Percentiles rank a stretch among this genome's conserved stretches.
These are phyloP conservation scores for Fusarium sp. DNA, from an alignment of 2,329 filamentous ascomycete genomes.

Conservation along the genomic window DNA sequence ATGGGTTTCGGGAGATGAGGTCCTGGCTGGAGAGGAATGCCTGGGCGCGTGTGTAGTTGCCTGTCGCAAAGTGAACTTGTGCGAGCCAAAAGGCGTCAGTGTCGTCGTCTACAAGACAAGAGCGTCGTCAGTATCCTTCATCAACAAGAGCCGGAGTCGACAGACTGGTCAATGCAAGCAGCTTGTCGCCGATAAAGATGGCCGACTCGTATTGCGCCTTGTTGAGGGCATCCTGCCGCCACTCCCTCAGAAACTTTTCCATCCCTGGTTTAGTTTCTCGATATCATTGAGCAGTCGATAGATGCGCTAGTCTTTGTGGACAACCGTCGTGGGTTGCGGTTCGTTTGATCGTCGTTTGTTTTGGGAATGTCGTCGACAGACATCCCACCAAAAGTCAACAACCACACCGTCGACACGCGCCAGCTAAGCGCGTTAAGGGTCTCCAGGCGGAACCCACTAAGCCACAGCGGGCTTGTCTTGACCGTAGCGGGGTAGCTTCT, in stretches of 20 bases:
- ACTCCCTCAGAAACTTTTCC: constrained; percentile 93
- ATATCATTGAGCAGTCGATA: constrained; percentile 7
- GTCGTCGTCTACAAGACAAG: constrained; percentile 76
- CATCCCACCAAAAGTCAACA: constrained; percentile 42
- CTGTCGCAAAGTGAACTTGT: constrained; percentile 96
- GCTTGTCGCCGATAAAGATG: constrained; percentile 97
- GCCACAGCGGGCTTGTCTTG: constrained; percentile 40
- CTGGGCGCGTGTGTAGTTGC: constrained; percentile 93
- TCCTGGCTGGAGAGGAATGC: constrained; percentile 87
- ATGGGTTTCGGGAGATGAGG: constrained; percentile 82
- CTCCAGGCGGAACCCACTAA: constrained; percentile 27
- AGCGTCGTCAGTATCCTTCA: constrained; percentile 9
- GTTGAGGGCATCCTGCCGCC: constrained; percentile 95
- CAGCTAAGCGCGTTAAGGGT: constrained; percentile 35
- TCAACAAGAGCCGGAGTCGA: constrained; percentile 21
- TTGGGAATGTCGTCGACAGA: constrained; percentile 31
- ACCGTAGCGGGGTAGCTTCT: constrained; percentile 48
- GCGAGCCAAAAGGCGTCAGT: constrained; percentile 97
- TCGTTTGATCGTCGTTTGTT: constrained; percentile 23
- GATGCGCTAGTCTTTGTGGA: neutral
- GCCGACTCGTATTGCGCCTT: constrained; percentile 97
- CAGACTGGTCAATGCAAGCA: constrained; percentile 91
- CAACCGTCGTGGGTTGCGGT: constrained; percentile 8
- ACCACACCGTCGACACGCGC: neutral
- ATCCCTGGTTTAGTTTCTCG: constrained; percentile 61